Evolutionary conservation across 164 flowering plant species (phyloP).

Genomic region (Cinnamomum chago): DNA sequence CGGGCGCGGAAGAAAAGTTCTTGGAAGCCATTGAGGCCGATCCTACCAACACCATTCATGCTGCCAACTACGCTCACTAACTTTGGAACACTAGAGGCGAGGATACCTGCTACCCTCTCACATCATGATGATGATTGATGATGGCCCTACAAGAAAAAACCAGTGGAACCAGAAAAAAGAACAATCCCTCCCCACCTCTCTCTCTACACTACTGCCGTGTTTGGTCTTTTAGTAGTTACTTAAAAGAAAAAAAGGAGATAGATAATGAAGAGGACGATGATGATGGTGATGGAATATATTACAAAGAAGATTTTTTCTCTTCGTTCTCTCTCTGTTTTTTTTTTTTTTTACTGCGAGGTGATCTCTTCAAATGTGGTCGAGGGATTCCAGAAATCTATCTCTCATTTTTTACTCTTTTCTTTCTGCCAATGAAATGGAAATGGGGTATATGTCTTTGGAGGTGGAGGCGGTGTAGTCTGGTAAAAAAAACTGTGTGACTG

Average conservation of each 20-base stretch:
- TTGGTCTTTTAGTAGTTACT: background rate
- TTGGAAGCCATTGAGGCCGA: conserved; percentile 81
- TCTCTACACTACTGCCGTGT: background rate
- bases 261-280: background rate
- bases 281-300: background rate
- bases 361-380: conserved; percentile 1
- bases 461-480: background rate
- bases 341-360: background rate
- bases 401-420: background rate
- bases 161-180: background rate
- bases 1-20: conserved; percentile 80
- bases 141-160: background rate
- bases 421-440: background rate
- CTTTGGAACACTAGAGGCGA: conserved; percentile 93
- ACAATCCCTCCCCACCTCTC: background rate
- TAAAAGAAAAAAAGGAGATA: background rate
- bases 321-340: background rate
- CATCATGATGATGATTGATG: background rate
- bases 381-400: conserved; percentile 2
- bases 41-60: conserved; percentile 60
- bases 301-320: background rate
- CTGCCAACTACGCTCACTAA: conserved; percentile 84
- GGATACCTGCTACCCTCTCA: conserved; percentile 84
- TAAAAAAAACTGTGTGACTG: too few species aligned
- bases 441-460: background rate